Conservation (phyloP, 2,329 filamentous ascomycete species). For the Colletotrichum endophyticum region DNA sequence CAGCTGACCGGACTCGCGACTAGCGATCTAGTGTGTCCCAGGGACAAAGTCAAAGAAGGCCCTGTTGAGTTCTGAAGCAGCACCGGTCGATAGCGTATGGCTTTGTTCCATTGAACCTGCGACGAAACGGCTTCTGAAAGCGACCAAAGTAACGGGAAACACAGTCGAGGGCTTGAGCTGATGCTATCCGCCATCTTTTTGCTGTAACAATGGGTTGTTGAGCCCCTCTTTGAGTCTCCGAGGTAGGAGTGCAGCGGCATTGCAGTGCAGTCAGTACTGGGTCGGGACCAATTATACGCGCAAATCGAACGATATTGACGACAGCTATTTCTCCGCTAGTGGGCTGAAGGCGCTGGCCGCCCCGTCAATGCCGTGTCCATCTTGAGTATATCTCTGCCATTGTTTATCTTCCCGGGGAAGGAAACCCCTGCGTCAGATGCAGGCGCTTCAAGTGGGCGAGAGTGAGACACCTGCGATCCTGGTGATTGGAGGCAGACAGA, state of each 20-base stretch:
- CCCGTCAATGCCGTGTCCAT: not conserved
- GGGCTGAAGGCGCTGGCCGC: not conserved
- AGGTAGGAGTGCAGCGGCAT: not conserved
- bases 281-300: not conserved
- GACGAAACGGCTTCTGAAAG: not conserved
- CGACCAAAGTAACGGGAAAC: not conserved
- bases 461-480: not conserved
- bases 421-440: not conserved
- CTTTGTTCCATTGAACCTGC: not conserved
- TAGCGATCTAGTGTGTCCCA: not conserved
- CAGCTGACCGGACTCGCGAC: not conserved
- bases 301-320: not conserved
- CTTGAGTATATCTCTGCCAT: not conserved
- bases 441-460: not conserved
- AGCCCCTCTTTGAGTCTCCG: not conserved
- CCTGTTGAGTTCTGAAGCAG: not conserved
- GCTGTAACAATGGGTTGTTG: not conserved
- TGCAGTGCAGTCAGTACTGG: not conserved
- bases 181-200: not conserved
- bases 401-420: not conserved
- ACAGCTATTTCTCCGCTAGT: not conserved
- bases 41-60: conserved; percentile 10
- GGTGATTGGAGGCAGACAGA: conserved; percentile 5
- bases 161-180: not conserved
- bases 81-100: not conserved